Conservation (phyloP, 179 eudicot species). For the Heliamphora ciliata region DNA sequence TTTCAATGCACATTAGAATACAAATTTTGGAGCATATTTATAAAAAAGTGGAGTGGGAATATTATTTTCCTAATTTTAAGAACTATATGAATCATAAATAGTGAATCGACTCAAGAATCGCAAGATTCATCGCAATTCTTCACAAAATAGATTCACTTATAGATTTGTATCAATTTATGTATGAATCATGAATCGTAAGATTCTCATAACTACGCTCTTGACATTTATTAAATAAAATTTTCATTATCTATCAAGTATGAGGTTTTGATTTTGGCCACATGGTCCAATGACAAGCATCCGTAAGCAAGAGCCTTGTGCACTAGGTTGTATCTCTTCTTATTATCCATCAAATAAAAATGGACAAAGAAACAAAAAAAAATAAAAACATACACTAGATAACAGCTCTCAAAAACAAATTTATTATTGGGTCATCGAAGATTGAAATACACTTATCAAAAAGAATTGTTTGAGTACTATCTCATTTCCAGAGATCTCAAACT, state of each 20-base stretch:
- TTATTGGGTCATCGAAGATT: too few species aligned
- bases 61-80: too few species aligned
- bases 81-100: too few species aligned
- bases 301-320: neutral
- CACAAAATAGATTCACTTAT: too few species aligned
- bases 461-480: neutral
- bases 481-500: neutral
- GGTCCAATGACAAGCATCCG: neutral
- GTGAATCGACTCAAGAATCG: too few species aligned
- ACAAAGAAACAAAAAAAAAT: neutral
- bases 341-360: neutral
- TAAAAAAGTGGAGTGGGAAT: too few species aligned
- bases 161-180: too few species aligned
- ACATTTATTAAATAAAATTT: neutral
- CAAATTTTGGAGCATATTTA: too few species aligned
- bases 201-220: neutral
- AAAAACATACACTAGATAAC: neutral
- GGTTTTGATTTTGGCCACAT: neutral
- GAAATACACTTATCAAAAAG: neutral
- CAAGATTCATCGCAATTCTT: too few species aligned
- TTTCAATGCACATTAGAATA: too few species aligned
- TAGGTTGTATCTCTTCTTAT: neutral
- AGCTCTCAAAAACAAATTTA: neutral
- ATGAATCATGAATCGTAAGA: too few species aligned
- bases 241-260: neutral